A percentile compares a stretch with the other conserved stretches of the same genome.
These are phyloP conservation scores for Colletotrichum sp. DNA, from an alignment of 2,329 filamentous ascomycete species.

Conservation along the genomic window DNA sequence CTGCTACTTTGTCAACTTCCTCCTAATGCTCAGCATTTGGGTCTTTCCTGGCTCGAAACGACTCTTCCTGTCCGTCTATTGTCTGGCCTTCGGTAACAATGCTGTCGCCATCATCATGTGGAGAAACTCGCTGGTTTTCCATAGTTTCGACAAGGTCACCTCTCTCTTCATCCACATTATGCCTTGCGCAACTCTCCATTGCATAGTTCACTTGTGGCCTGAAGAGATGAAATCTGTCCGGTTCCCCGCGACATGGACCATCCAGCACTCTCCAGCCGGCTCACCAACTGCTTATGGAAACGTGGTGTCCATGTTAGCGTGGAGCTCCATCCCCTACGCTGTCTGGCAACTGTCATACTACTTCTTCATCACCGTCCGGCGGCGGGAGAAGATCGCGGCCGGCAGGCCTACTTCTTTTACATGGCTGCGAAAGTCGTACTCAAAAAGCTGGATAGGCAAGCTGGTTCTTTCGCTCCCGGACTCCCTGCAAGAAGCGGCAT, in stretches of 20 bases:
- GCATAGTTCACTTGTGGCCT: slow-evolving; percentile 82
- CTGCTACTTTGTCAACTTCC: slow-evolving; percentile 96
- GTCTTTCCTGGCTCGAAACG: slow-evolving; percentile 88
- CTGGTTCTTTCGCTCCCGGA: slow-evolving; percentile 81
- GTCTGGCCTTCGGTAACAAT: slow-evolving; percentile 94
- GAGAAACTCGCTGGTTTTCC: slow-evolving; percentile 97
- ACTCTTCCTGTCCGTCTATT: slow-evolving; percentile 90
- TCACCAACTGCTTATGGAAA: slow-evolving; percentile 80
- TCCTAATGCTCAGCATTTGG: slow-evolving; percentile 85
- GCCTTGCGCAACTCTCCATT: slow-evolving; percentile 93
- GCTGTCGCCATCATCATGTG: slow-evolving; percentile 98
- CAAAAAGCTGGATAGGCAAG: slow-evolving; percentile 86
- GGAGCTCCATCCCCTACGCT: slow-evolving; percentile 92
- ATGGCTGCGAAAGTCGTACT: slow-evolving; percentile 92
- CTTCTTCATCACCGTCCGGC: slow-evolving; percentile 91
- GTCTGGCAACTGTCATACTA: slow-evolving; percentile 95
- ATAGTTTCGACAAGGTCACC: slow-evolving; percentile 97
- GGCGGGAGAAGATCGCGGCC: slow-evolving; percentile 94
- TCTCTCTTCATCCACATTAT: slow-evolving; percentile 99
- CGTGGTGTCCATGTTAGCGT: slow-evolving; percentile 84
- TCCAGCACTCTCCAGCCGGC: slow-evolving; percentile 72
- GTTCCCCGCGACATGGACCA: slow-evolving; percentile 86
- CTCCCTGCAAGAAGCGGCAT: slow-evolving; percentile 81
- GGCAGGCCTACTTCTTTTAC: slow-evolving; percentile 96
- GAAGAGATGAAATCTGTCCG: slow-evolving; percentile 67